phyloP scores from a whole-genome alignment of 768 basidiomycete species.

The Leucosporidium yakuticum region DNA sequence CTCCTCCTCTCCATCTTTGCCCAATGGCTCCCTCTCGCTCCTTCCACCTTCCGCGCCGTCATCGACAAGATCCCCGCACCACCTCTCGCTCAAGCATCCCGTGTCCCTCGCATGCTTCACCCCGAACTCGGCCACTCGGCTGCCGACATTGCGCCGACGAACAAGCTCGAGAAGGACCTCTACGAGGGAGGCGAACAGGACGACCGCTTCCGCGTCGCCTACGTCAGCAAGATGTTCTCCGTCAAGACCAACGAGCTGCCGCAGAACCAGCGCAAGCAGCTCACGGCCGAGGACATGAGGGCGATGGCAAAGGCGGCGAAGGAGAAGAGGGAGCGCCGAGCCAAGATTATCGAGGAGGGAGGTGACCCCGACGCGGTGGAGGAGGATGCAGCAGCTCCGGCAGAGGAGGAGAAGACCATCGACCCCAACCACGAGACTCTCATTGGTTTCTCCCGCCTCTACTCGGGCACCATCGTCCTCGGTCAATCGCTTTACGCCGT shows the following conservation, averaged over 20 bases:
- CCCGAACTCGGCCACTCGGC: conserved; percentile 57
- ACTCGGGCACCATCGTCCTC: conserved; percentile 71
- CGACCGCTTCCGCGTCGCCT: conserved; percentile 65
- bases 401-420: conserved; percentile 9
- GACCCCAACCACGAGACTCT: conserved; percentile 54
- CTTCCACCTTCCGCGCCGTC: conserved; percentile 80
- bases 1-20: conserved; percentile 80
- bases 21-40: conserved; percentile 93
- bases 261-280: conserved; percentile 67
- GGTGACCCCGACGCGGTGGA: neutral
- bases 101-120: conserved; percentile 87
- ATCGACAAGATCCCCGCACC: conserved; percentile 94
- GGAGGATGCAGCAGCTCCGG: conserved; percentile 5
- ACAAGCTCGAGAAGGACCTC: conserved; percentile 75
- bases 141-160: conserved; percentile 60
- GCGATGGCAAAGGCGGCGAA: conserved; percentile 44
- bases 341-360: conserved; percentile 27
- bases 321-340: conserved; percentile 45
- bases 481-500: conserved; percentile 65
- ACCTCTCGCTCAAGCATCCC: conserved; percentile 65
- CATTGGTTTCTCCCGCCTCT: conserved; percentile 88
- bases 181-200: conserved; percentile 61
- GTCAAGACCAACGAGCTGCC: conserved; percentile 74
- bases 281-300: conserved; percentile 80
- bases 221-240: conserved; percentile 98